Percentiles rank a stretch among this genome's conserved stretches.
Conservation (phyloP, 129 eudicot species). For the Pseudognaphalium luteoalbum region DNA sequence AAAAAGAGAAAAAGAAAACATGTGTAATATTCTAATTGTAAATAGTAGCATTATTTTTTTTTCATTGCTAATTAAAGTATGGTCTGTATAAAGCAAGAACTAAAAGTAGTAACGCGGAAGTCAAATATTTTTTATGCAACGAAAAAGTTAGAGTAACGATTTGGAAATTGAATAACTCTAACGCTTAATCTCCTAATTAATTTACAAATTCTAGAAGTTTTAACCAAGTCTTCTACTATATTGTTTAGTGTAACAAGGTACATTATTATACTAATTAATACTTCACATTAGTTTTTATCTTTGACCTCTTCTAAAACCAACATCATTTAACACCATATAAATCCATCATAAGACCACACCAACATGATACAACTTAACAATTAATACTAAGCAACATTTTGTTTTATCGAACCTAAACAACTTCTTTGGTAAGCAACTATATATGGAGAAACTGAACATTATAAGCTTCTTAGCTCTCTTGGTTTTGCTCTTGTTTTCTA, state of each 20-base stretch:
- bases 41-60: no score
- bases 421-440: neutral
- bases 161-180: neutral
- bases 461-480: constrained; percentile 2
- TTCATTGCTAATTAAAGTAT: no score
- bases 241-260: neutral
- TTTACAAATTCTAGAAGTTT: neutral
- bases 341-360: neutral
- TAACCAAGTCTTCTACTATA: constrained; percentile 9
- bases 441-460: constrained; percentile 15
- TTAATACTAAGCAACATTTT: neutral
- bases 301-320: constrained; percentile 18
- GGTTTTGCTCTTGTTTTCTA: constrained; percentile 10
- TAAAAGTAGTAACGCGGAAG: no score
- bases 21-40: no score
- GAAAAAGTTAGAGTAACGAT: no score
- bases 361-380: neutral
- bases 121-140: no score
- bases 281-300: neutral
- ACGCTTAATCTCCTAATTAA: neutral
- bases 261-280: neutral
- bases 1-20: no score
- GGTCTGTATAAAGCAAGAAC: no score
- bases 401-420: neutral
- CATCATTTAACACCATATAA: neutral